Percentiles rank a stretch among this genome's conserved stretches.
Evolutionary conservation across 129 eudicot genomes (phyloP).

Genomic region (Helianthus annuus): DNA sequence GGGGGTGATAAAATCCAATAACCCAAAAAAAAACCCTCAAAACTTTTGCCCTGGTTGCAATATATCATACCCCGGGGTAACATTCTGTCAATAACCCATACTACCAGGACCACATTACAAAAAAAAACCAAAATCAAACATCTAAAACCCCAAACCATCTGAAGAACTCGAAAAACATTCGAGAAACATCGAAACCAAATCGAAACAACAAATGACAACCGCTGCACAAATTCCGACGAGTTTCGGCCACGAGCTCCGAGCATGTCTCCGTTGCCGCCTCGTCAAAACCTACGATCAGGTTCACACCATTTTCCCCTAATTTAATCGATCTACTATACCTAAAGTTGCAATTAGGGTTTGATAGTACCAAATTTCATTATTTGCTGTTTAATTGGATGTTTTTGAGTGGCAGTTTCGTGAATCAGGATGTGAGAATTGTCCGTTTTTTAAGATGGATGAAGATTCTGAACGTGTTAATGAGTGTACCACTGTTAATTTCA

Average conservation of each 20-base stretch:
- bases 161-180: conserved; percentile 6
- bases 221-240: conserved; percentile 97
- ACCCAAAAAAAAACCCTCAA: neutral
- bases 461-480: conserved; percentile 84
- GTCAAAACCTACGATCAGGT: conserved; percentile 98
- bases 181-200: conserved; percentile 16
- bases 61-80: neutral
- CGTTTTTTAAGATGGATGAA: conserved; percentile 88
- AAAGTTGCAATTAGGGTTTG: conserved; percentile 18
- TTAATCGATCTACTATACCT: neutral
- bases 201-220: conserved; percentile 29
- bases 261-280: conserved; percentile 94
- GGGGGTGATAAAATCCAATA: too few relatives aligned
- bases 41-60: neutral
- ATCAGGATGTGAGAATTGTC: conserved; percentile 94
- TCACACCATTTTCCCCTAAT: neutral
- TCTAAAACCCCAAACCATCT: neutral
- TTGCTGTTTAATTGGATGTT: neutral
- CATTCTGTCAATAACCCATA: neutral
- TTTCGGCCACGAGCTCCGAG: conserved; percentile 94
- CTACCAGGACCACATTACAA: neutral
- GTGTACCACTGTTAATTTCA: conserved; percentile 91
- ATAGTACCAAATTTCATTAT: neutral
- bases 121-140: neutral
- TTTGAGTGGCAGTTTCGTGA: conserved; percentile 62